Conservation (phyloP, 2,329 filamentous ascomycete genomes). For the Magnaporthiopsis incrustans region DNA sequence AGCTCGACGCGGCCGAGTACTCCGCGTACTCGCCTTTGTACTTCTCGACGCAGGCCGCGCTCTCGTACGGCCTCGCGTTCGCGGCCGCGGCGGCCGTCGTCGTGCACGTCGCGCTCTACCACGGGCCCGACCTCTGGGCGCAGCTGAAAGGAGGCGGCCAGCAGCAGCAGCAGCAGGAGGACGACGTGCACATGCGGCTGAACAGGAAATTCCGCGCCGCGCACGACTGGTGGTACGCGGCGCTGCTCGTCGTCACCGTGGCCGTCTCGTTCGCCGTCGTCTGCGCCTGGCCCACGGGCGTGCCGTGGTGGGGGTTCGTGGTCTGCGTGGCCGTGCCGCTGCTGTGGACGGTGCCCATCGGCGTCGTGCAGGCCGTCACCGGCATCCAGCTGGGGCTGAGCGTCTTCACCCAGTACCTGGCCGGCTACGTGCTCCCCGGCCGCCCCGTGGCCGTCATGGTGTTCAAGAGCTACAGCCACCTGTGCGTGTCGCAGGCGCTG, state of each 20-base stretch:
- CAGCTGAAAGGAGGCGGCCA: slow-evolving; percentile 40
- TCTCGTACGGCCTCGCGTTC: slow-evolving; percentile 53
- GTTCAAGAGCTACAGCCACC: slow-evolving; percentile 68
- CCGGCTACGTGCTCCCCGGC: slow-evolving; percentile 66
- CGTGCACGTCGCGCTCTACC: slow-evolving; percentile 47
- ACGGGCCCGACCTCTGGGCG: slow-evolving; percentile 45
- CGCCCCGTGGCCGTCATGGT: slow-evolving; percentile 68
- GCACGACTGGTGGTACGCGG: slow-evolving; percentile 51
- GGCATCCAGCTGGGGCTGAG: slow-evolving; percentile 60
- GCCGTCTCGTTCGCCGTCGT: slow-evolving; percentile 45
- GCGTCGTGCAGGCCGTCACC: slow-evolving; percentile 53
- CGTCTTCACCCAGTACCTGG: slow-evolving; percentile 64
- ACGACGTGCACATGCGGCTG: slow-evolving; percentile 51
- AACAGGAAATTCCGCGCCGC: slow-evolving; percentile 55
- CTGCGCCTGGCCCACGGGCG: slow-evolving; percentile 46
- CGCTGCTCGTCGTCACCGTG: slow-evolving; percentile 44
- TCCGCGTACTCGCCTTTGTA: slow-evolving; percentile 58
- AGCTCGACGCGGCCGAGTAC: slow-evolving; percentile 55
- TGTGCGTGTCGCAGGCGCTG: slow-evolving; percentile 58
- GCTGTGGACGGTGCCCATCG: slow-evolving; percentile 52
- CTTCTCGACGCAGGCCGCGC: slow-evolving; percentile 52
- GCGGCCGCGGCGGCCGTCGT: slow-evolving; percentile 57
- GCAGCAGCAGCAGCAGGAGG: slow-evolving; percentile 43
- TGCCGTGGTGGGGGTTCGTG: slow-evolving; percentile 50
- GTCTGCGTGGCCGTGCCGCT: slow-evolving; percentile 50